These are phyloP conservation scores for Inga laurina DNA, from an alignment of 306 rosid species.

Conservation along the genomic window DNA sequence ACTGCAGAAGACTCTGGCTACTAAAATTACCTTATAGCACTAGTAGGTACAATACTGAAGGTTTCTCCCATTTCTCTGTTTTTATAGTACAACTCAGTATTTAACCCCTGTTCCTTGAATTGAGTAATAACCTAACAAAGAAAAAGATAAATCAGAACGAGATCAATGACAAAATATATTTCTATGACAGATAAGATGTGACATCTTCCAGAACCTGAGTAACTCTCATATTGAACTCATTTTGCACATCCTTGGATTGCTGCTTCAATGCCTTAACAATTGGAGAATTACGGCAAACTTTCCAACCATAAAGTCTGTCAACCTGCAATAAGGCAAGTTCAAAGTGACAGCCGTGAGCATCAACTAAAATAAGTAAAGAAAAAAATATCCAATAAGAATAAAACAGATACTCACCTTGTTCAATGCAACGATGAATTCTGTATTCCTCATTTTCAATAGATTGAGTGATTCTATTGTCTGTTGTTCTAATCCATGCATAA, in stretches of 20 bases:
- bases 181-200: neutral
- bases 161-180: constrained; percentile 18
- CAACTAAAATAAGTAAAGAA: constrained; percentile 1
- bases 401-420: constrained; percentile 61
- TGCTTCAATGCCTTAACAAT: constrained; percentile 77
- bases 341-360: constrained; percentile 5
- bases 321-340: constrained; percentile 55
- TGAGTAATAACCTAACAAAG: constrained; percentile 68
- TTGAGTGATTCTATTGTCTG: constrained; percentile 94
- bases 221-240: constrained; percentile 85
- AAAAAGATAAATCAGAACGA: constrained; percentile 30
- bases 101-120: constrained; percentile 88
- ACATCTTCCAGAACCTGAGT: constrained; percentile 55
- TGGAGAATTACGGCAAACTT: constrained; percentile 72
- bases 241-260: constrained; percentile 82
- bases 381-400: neutral
- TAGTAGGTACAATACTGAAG: constrained; percentile 91
- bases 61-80: constrained; percentile 96
- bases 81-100: constrained; percentile 80
- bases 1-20: neutral
- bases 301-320: constrained; percentile 96
- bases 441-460: constrained; percentile 90
- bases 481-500: constrained; percentile 97
- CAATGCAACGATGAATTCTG: constrained; percentile 91
- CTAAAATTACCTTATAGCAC: constrained; percentile 79